A percentile compares a stretch with the other conserved stretches of the same genome.
Conservation (phyloP, 192 early-diverging fungal genomes). For the Cetraspora pellucida region DNA sequence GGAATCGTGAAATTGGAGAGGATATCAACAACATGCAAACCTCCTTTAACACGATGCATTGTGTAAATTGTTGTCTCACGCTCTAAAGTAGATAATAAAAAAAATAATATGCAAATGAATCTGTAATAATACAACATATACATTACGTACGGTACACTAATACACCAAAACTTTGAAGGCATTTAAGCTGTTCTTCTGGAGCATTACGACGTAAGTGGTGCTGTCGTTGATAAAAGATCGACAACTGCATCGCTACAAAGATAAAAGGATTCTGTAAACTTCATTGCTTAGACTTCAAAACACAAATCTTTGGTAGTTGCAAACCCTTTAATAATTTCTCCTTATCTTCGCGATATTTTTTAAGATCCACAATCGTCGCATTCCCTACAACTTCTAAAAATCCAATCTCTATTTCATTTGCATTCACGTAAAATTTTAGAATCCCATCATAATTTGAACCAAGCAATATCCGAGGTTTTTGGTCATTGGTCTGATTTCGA, state of each 20-base stretch:
- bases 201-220: slow-evolving; percentile 23
- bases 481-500: slow-evolving; percentile 14
- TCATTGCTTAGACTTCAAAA: slow-evolving; percentile 9
- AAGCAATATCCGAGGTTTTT: slow-evolving; percentile 21
- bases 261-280: slow-evolving; percentile 8
- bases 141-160: slow-evolving; percentile 26
- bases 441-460: slow-evolving; percentile 25
- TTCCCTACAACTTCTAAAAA: slow-evolving; percentile 26
- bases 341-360: not conserved
- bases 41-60: slow-evolving; percentile 25
- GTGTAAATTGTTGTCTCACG: slow-evolving; percentile 15
- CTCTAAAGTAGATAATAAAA: slow-evolving; percentile 24
- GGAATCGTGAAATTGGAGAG: slow-evolving; percentile 26
- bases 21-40: slow-evolving; percentile 21
- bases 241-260: slow-evolving; percentile 29
- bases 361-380: slow-evolving; percentile 4
- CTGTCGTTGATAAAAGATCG: slow-evolving; percentile 31
- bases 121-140: not conserved
- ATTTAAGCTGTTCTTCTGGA: slow-evolving; percentile 22
- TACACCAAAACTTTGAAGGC: slow-evolving; percentile 30
- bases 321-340: slow-evolving; percentile 33
- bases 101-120: not conserved
- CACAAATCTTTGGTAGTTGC: slow-evolving; percentile 18
- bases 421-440: slow-evolving; percentile 32
- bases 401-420: slow-evolving; percentile 26